Evolutionary conservation across 2,329 filamentous ascomycete genomes (phyloP).

Genomic region (Coniella vitis): DNA sequence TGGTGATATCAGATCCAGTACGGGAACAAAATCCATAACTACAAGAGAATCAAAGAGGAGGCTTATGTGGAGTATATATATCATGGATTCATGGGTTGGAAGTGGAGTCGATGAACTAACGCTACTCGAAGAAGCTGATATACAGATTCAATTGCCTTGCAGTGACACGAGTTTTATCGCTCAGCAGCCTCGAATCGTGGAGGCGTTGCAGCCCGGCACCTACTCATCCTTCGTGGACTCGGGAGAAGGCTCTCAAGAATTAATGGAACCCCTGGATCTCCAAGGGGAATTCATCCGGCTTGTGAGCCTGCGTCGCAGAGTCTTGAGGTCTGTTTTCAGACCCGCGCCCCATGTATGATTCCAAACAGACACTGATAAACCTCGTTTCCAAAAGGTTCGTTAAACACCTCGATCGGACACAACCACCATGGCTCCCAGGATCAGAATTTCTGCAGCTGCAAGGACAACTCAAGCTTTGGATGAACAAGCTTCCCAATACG

Average conservation of each 20-base stretch:
- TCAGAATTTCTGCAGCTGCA: conserved; percentile 13
- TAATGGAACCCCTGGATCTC: conserved; percentile 6
- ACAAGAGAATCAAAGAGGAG: conserved; percentile 14
- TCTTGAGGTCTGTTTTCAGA: conserved; percentile 12
- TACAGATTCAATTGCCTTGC: conserved; percentile 22
- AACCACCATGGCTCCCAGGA: conserved; percentile 7
- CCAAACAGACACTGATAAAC: neutral
- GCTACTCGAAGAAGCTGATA: conserved; percentile 12
- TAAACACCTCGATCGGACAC: conserved; percentile 10
- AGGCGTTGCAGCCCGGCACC: conserved; percentile 10
- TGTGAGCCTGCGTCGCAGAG: conserved; percentile 11
- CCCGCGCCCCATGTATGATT: no score
- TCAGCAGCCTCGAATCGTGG: conserved; percentile 14
- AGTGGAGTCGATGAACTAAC: conserved; percentile 13
- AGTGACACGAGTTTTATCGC: conserved; percentile 15
- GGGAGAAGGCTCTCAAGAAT: conserved; percentile 5
- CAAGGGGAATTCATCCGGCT: conserved; percentile 16
- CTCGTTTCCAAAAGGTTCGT: conserved; percentile 7
- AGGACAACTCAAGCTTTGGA: conserved; percentile 8
- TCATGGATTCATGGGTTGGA: conserved; percentile 16
- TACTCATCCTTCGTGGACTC: conserved; percentile 9
- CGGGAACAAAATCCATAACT: neutral
- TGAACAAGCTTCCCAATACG: conserved; percentile 10
- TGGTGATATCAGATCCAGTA: conserved; percentile 1
- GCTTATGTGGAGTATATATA: conserved; percentile 17